Conservation (phyloP, 345 rosid species). For the Eucalyptus leucophloia region DNA sequence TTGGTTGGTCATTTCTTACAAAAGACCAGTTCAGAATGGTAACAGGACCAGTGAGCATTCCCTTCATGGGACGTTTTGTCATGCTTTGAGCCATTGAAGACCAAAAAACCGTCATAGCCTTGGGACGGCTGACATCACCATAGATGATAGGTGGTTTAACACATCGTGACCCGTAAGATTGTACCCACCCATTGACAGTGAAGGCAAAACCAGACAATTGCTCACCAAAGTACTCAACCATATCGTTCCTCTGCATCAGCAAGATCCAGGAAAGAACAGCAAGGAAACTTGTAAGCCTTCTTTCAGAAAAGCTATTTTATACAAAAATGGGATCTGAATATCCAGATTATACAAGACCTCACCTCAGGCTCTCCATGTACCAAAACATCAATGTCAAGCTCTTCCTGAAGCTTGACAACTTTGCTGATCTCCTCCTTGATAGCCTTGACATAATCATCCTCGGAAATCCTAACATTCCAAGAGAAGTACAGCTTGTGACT, state of each 20-base stretch:
- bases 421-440: slow-evolving; percentile 84
- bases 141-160: slow-evolving; percentile 97
- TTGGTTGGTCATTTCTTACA: slow-evolving; percentile 90
- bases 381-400: slow-evolving; percentile 90
- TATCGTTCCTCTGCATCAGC: slow-evolving; percentile 70
- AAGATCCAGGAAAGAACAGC: neutral
- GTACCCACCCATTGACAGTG: slow-evolving; percentile 95
- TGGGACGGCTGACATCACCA: slow-evolving; percentile 99
- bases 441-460: slow-evolving; percentile 67
- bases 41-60: slow-evolving; percentile 99
- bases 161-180: slow-evolving; percentile 95
- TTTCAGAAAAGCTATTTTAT: neutral
- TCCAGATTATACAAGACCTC: neutral
- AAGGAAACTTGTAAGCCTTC: neutral
- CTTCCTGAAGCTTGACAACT: slow-evolving; percentile 81
- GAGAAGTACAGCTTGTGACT: neutral
- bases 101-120: slow-evolving; percentile 97
- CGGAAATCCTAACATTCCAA: slow-evolving; percentile 49
- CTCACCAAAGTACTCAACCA: slow-evolving; percentile 99
- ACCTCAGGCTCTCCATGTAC: slow-evolving; percentile 99
- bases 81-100: slow-evolving; percentile 89
- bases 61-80: slow-evolving; percentile 95
- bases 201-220: slow-evolving; percentile 91
- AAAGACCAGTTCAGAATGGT: slow-evolving; percentile 99
- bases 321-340: neutral